Evolutionary conservation across 306 rosid genomes (phyloP).

Genomic region (Acacia melanoxylon): DNA sequence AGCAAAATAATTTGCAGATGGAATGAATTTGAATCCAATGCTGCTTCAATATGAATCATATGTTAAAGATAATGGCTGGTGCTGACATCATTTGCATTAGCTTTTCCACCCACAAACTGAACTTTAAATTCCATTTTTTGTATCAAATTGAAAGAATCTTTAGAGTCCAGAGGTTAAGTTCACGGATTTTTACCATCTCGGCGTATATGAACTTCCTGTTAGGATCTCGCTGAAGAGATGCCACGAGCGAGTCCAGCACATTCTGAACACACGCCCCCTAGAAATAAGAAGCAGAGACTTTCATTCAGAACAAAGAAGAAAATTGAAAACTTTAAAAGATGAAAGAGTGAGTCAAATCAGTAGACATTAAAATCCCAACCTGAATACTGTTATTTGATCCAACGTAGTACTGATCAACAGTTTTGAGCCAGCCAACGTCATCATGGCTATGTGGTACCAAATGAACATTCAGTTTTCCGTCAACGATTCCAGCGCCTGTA

Average conservation of each 20-base stretch:
- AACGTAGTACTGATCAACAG: slow-evolving; percentile 83
- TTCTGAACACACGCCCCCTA: slow-evolving; percentile 85
- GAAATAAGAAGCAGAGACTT: neutral
- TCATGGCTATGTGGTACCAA: slow-evolving; percentile 84
- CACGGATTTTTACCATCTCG: slow-evolving; percentile 62
- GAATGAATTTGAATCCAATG: neutral
- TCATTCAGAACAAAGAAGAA: neutral
- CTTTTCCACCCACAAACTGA: neutral
- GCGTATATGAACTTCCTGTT: slow-evolving; percentile 82
- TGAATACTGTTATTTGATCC: slow-evolving; percentile 80
- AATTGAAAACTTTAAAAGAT: neutral
- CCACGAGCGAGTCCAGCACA: slow-evolving; percentile 76
- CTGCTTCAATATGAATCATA: neutral
- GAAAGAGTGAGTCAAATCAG: neutral
- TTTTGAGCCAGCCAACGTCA: slow-evolving; percentile 94
- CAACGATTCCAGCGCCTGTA: slow-evolving; percentile 50
- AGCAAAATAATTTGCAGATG: neutral
- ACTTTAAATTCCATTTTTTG: too few relatives aligned
- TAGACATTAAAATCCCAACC: slow-evolving; percentile 33
- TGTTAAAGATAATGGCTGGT: neutral
- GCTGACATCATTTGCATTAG: neutral
- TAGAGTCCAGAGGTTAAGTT: neutral
- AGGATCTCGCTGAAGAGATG: slow-evolving; percentile 69
- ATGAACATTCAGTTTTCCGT: slow-evolving; percentile 83
- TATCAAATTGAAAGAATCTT: neutral